Evolutionary conservation across 108 stramenopile genomes (phyloP).

Genomic region (Ochromonas danica): DNA sequence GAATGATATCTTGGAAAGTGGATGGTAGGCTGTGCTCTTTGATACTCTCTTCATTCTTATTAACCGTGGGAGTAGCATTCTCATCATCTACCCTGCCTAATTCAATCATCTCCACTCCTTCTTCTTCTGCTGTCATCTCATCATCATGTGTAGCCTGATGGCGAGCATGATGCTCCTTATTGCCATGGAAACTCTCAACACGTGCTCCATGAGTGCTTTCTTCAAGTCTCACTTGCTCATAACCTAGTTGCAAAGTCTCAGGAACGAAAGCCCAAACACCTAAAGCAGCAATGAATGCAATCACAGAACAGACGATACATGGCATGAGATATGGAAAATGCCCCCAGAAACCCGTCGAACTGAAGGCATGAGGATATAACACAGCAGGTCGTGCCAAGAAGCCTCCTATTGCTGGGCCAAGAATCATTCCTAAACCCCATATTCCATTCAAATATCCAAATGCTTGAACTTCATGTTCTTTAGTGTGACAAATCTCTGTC

Average conservation of each 20-base stretch:
- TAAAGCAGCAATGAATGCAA: background rate
- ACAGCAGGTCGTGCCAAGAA: background rate
- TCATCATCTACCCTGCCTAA: too few relatives aligned
- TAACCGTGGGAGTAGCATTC: too few relatives aligned
- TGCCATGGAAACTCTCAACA: too few relatives aligned
- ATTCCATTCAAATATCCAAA: constrained; percentile 20
- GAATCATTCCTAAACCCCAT: constrained; percentile 20
- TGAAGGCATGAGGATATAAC: background rate
- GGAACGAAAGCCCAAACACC: background rate
- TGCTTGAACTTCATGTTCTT: constrained; percentile 21
- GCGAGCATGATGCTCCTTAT: too few relatives aligned
- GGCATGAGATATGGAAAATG: constrained; percentile 1
- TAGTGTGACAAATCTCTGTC: background rate
- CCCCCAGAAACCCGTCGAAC: background rate
- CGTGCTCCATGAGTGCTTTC: too few relatives aligned
- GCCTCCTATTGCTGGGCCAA: constrained; percentile 8
- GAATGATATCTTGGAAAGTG: background rate
- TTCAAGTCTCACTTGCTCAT: too few relatives aligned
- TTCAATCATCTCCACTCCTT: too few relatives aligned
- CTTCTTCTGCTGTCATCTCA: too few relatives aligned
- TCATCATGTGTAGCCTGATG: too few relatives aligned
- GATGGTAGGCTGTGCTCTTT: background rate
- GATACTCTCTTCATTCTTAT: background rate
- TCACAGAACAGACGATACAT: background rate
- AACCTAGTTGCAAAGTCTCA: constrained; percentile 1